phyloP scores from a whole-genome alignment of 805 yeast genomes.

The Cyberlindnera euphorbiiphila region DNA sequence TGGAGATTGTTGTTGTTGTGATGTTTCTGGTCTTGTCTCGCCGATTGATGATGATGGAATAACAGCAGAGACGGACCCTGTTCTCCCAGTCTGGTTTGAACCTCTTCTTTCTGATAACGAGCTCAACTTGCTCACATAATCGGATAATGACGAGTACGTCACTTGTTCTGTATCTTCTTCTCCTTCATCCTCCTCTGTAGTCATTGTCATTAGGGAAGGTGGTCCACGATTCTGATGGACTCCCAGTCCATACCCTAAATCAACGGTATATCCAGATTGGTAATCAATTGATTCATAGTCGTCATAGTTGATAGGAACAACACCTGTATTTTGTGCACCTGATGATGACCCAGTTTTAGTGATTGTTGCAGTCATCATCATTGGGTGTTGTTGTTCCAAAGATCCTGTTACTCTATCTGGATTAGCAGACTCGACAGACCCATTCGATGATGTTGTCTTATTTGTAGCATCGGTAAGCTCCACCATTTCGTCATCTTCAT shows the following conservation, averaged over 20 bases:
- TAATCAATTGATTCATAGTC: slow-evolving; percentile 7
- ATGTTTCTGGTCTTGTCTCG: too few species aligned
- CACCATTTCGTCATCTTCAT: slow-evolving; percentile 1
- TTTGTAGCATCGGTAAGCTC: not conserved
- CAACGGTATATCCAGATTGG: slow-evolving; percentile 21
- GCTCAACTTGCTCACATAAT: slow-evolving; percentile 23
- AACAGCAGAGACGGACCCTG: not conserved
- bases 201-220: slow-evolving; percentile 23
- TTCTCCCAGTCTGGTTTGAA: not conserved
- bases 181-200: slow-evolving; percentile 16
- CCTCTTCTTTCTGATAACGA: slow-evolving; percentile 10
- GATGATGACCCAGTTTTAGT: too few species aligned
- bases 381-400: not conserved
- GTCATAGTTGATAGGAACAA: slow-evolving; percentile 8
- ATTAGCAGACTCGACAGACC: not conserved
- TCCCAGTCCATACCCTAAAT: slow-evolving; percentile 25
- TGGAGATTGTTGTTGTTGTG: not conserved
- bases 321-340: too few species aligned
- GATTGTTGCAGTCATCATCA: too few species aligned
- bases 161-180: slow-evolving; percentile 2
- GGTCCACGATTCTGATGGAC: slow-evolving; percentile 26
- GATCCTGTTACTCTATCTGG: not conserved
- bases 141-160: slow-evolving; percentile 14
- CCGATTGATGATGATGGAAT: too few species aligned
- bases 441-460: slow-evolving; percentile 2